Conservation (phyloP, 768 basidiomycete species). For the Suillus weaverae region DNA sequence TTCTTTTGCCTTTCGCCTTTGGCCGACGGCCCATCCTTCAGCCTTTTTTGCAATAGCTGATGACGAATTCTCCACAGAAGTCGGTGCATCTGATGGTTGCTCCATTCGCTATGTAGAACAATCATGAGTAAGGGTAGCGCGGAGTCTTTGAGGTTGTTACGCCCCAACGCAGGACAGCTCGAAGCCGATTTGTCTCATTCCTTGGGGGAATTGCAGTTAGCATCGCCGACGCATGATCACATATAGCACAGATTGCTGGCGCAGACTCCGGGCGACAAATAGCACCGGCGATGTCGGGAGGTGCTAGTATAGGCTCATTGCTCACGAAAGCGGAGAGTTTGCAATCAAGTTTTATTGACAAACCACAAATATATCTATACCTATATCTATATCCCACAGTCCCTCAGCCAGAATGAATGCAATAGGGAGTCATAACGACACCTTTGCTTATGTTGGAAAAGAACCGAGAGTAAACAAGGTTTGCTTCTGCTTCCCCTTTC, state of each 20-base stretch:
- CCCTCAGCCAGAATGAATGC: background rate
- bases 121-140: background rate
- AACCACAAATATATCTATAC: background rate
- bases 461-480: constrained; percentile 70
- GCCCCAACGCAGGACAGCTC: background rate
- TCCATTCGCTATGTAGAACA: background rate
- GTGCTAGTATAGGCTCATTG: background rate
- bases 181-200: background rate
- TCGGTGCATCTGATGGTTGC: background rate
- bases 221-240: background rate
- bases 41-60: background rate
- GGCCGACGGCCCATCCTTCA: background rate
- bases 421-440: background rate
- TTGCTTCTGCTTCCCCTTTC: constrained; percentile 83
- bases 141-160: background rate
- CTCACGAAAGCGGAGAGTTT: background rate
- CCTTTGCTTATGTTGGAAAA: constrained; percentile 36
- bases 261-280: background rate
- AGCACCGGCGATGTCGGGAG: background rate
- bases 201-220: background rate
- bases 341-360: background rate
- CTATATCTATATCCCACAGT: too few species aligned
- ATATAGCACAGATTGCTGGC: background rate
- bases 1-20: background rate
- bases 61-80: background rate